Base-by-base conservation (phyloP, 2,329 filamentous ascomycete species). In the Claviceps sp. region DNA sequence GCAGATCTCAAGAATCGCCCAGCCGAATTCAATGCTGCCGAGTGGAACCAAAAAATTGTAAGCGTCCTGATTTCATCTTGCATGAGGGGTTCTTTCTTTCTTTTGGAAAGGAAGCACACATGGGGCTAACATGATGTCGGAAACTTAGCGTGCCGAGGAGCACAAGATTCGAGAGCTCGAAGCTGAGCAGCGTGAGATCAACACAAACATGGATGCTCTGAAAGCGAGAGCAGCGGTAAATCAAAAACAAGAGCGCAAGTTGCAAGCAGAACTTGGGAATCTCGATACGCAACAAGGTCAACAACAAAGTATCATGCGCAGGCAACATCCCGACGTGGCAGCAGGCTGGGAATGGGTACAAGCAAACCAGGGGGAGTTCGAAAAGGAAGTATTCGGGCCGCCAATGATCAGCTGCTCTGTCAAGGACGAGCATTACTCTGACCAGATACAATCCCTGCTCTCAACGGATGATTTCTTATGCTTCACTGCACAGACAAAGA, bases 321-420 rank as follows among this genome's bases (percentile, higher is more conserved):
- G 64, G 5, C 16, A 76, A 0, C 85, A 83, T 11, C 63, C 63
- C 0, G 86, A 96, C 52, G 80, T 85, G 2, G 77, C 77, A 11
- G 71, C 64, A 57, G 89, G 83, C 2, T 95, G 88, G 82, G 74
- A 82, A 43, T 98, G 91, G 90, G 76, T 97, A 50, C 77, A 87
- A 61, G 66, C 80, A 2, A 81, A 98, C 63, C 76, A 76, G 54
- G 64, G 75, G 51, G 67, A 77, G 48, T 93, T 96, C 57, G 78
- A 86, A 61, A 81, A 85, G 57, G 76, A 85, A 53, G 82, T 96
- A 4, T 89, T 85, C 62, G 89, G 87, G 0, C 90, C 90, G 5
- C 82, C 90, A 0, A 79, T 93, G 61, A 72, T 95, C 37, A 84
- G 78, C 53, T 95, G 89, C 66, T 86, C 85, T 0, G 71, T 95